These are phyloP conservation scores for Ceratocystis papillata DNA, from an alignment of 2,329 filamentous ascomycete species.

Conservation along the genomic window DNA sequence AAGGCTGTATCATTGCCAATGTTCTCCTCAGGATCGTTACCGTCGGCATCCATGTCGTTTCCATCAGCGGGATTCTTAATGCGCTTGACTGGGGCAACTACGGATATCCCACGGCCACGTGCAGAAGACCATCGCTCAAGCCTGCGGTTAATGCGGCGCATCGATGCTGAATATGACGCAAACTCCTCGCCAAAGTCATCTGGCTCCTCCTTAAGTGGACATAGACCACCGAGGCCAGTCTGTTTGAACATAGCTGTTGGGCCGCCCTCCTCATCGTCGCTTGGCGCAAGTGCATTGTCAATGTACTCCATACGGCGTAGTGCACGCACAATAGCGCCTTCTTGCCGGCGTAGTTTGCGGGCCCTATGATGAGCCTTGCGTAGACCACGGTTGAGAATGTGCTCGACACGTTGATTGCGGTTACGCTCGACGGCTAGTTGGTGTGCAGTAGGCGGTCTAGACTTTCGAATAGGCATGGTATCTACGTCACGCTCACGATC, in stretches of 20 bases:
- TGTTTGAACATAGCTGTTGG: constrained; percentile 38
- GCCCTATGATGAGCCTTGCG: constrained; percentile 54
- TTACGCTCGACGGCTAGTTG: constrained; percentile 73
- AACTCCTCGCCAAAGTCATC: constrained; percentile 72
- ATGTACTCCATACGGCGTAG: constrained; percentile 52
- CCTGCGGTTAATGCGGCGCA: constrained; percentile 53
- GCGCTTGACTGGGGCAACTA: constrained; percentile 40
- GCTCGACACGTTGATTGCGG: constrained; percentile 66
- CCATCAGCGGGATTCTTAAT: constrained; percentile 26
- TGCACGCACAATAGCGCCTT: constrained; percentile 57
- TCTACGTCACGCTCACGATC: constrained; percentile 34
- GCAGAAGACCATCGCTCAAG: constrained; percentile 59
- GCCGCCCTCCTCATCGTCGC: constrained; percentile 44
- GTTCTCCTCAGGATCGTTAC: constrained; percentile 30
- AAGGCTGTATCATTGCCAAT: constrained; percentile 27
- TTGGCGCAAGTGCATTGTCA: constrained; percentile 48
- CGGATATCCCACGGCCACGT: constrained; percentile 36
- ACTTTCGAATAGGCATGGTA: constrained; percentile 48
- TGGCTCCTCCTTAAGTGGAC: constrained; percentile 48
- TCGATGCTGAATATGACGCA: constrained; percentile 52
- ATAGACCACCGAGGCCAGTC: constrained; percentile 52
- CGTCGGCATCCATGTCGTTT: constrained; percentile 27
- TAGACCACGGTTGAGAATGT: constrained; percentile 66
- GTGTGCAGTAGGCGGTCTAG: constrained; percentile 67
- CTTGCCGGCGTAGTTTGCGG: constrained; percentile 49